phyloP scores from a whole-genome alignment of 345 rosid genomes.

The Eucalyptus decipiens region DNA sequence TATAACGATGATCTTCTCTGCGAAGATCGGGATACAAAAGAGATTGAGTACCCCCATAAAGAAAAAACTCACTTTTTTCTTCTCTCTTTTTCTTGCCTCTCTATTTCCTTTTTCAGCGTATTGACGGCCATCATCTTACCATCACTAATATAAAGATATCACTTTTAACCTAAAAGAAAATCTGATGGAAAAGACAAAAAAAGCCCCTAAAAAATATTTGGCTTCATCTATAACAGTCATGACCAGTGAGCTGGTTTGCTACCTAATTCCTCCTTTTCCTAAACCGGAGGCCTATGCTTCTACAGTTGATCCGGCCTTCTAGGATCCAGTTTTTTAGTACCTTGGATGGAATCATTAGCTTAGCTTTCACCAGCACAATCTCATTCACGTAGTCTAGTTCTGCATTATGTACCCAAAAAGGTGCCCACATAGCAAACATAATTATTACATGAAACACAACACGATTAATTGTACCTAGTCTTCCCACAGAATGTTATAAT shows the following conservation, averaged over 20 bases:
- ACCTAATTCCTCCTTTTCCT: neutral
- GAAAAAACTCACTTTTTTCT: too few relatives aligned
- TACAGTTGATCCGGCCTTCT: neutral
- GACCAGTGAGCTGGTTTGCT: neutral
- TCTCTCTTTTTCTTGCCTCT: too few relatives aligned
- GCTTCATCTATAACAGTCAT: too few relatives aligned
- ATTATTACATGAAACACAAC: neutral
- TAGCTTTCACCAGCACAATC: neutral
- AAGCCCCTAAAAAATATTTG: too few relatives aligned
- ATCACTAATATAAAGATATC: too few relatives aligned
- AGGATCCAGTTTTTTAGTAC: neutral
- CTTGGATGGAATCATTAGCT: neutral
- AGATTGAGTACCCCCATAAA: too few relatives aligned
- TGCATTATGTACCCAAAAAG: neutral
- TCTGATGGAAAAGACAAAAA: too few relatives aligned
- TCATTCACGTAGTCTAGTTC: neutral
- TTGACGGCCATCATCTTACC: too few relatives aligned
- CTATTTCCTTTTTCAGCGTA: too few relatives aligned
- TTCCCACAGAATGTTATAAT: neutral
- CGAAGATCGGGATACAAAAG: too few relatives aligned
- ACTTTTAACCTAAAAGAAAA: too few relatives aligned
- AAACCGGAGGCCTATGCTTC: neutral
- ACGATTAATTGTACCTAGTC: neutral
- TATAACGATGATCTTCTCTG: too few relatives aligned
- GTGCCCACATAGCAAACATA: neutral